Evolutionary conservation across 2,329 filamentous ascomycete species (phyloP), one percentile per base, ranked within the genome.

Genomic region (Colletotrichum chlorophyti): DNA sequence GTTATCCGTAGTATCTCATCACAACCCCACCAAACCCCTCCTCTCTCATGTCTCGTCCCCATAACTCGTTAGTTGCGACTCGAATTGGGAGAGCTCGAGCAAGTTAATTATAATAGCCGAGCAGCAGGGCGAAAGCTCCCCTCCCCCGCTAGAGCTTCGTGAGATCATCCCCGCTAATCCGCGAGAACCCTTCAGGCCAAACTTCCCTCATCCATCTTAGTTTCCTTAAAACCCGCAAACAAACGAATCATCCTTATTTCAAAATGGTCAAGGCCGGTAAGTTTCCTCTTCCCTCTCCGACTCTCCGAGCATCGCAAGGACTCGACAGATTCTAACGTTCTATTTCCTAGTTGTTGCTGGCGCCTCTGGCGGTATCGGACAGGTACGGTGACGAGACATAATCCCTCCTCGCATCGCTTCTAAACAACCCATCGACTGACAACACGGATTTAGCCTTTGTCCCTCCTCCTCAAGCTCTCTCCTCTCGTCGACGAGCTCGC

Each of bases 351-450:
- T 87, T 74, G 94, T 99, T 82, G 93, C 95, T 80, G 95, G 95
- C 79, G 95, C 94, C 75, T 89, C 94, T 77, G 95, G 95, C 81
- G 95, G 95, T 82, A 99, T 99, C 87, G 95, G 94, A 78, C 94
- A 97, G 88, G 93, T 96, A 75, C 70, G 81, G 73, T 35, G 42
- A 50, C 34, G 17, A 26, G 21, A 29, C 17, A 31, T n/a, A 6
- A 49, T 37, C 51, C 55, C 55, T 37, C 55, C 45, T 41, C 49
- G 48, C 42, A 34, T 48, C 19, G 48, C 53, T 53, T 37, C 57
- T 66, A 69, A 58, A 69, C 58, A 31, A 43, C 17, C 24, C 32
- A 12, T 58, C 63, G 47, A 31, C 35, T 50, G n/a, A n/a, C n/a
- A n/a, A n/a, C n/a, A n/a, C n/a, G n/a, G n/a, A n/a, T n/a, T 23